Evolutionary conservation across 805 yeast species (phyloP).

Genomic region (Yarrowia sp.): DNA sequence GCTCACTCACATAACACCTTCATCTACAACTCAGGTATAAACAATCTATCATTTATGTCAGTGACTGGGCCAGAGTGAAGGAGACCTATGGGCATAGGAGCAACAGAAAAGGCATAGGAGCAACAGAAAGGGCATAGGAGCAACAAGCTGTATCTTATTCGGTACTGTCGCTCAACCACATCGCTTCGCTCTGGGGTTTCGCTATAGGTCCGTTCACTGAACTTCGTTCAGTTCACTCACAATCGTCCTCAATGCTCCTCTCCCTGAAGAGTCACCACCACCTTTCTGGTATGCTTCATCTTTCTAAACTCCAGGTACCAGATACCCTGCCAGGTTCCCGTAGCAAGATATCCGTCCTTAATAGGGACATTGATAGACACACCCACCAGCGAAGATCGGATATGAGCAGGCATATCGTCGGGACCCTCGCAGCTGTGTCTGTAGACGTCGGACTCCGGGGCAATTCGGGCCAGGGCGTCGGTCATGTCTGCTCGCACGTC

Average conservation of each 20-base stretch:
- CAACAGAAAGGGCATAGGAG: too few relatives aligned
- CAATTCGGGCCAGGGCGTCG: constrained; percentile 65
- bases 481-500: constrained; percentile 77
- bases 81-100: too few relatives aligned
- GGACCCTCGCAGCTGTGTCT: constrained; percentile 74
- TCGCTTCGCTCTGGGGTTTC: too few relatives aligned
- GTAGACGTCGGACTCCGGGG: constrained; percentile 68
- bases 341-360: constrained; percentile 66
- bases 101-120: too few relatives aligned
- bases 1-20: too few relatives aligned
- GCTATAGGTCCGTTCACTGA: neutral
- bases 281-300: constrained; percentile 65
- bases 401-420: constrained; percentile 87
- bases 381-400: constrained; percentile 66
- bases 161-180: too few relatives aligned
- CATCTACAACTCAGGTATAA: too few relatives aligned
- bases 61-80: too few relatives aligned
- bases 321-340: constrained; percentile 89
- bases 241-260: constrained; percentile 43
- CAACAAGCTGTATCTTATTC: too few relatives aligned
- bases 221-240: neutral
- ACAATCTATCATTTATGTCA: too few relatives aligned
- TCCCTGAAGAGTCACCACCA: constrained; percentile 80
- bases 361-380: constrained; percentile 73
- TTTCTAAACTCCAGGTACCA: constrained; percentile 77